Evolutionary conservation across 495 filamentous ascomycete species (phyloP).

Genomic region (Amorphotheca resinae): DNA sequence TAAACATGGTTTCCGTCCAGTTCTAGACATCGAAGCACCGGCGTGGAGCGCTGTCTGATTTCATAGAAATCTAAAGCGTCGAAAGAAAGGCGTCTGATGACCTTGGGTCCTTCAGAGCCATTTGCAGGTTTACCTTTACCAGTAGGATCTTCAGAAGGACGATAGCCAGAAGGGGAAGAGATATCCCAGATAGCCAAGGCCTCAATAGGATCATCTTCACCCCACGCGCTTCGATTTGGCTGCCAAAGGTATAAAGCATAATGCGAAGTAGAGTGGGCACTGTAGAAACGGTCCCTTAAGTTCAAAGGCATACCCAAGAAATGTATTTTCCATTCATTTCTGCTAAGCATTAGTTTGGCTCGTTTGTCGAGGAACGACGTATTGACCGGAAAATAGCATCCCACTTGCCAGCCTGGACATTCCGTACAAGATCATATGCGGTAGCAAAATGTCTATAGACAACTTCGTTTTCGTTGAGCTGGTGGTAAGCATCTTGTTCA

Average conservation of each 20-base stretch:
- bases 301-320: constrained; percentile 48
- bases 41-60: constrained; percentile 44
- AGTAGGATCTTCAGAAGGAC: constrained; percentile 41
- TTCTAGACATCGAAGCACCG: constrained; percentile 38
- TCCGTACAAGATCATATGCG: constrained; percentile 39
- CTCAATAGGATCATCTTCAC: constrained; percentile 48
- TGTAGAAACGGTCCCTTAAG: constrained; percentile 50
- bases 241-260: constrained; percentile 61
- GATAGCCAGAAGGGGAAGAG: constrained; percentile 38
- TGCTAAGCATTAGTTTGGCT: constrained; percentile 37
- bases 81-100: constrained; percentile 44
- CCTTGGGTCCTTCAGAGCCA: constrained; percentile 26
- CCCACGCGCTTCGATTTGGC: constrained; percentile 44
- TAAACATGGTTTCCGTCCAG: constrained; percentile 44
- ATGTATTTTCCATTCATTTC: constrained; percentile 62
- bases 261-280: constrained; percentile 46
- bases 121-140: constrained; percentile 27
- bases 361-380: background rate
- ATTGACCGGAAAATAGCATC: constrained; percentile 10
- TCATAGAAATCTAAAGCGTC: constrained; percentile 43
- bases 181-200: constrained; percentile 58
- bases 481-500: constrained; percentile 43
- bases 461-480: constrained; percentile 42
- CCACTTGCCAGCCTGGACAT: constrained; percentile 5
- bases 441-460: constrained; percentile 55